Conservation (phyloP, 495 filamentous ascomycete genomes). For the Penicillium simplicissimum region DNA sequence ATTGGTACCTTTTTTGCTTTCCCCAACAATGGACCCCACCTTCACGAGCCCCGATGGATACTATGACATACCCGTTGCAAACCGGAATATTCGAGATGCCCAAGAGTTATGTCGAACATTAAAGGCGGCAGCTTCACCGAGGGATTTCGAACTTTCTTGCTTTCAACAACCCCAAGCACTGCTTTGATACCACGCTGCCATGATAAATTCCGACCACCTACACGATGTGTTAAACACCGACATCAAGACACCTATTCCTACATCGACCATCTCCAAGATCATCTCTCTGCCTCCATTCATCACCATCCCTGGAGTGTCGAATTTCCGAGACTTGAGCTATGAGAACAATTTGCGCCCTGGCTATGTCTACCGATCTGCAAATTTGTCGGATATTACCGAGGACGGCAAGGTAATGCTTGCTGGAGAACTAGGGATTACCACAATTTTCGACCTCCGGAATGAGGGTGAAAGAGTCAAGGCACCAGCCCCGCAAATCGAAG, state of each 20-base stretch:
- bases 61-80: slow-evolving; percentile 19
- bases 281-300: slow-evolving; percentile 53
- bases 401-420: slow-evolving; percentile 52
- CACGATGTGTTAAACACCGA: slow-evolving; percentile 31
- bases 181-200: slow-evolving; percentile 3
- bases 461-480: slow-evolving; percentile 46
- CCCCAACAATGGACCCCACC: not conserved
- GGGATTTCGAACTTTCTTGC: not conserved
- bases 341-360: slow-evolving; percentile 43
- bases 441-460: slow-evolving; percentile 68
- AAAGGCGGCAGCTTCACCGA: not conserved
- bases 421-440: slow-evolving; percentile 52
- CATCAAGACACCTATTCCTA: slow-evolving; percentile 30
- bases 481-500: slow-evolving; percentile 40
- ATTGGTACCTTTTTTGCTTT: slow-evolving; percentile 9
- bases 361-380: slow-evolving; percentile 55
- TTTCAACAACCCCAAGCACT: not conserved
- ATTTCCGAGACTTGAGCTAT: slow-evolving; percentile 57
- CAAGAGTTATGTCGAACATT: not conserved
- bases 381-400: slow-evolving; percentile 44
- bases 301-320: slow-evolving; percentile 48
- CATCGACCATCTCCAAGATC: slow-evolving; percentile 27
- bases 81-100: not conserved
- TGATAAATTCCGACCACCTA: slow-evolving; percentile 25
- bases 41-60: not conserved